Base-by-base conservation (phyloP, 2,329 filamentous ascomycete species). In the Epichloe elymi region DNA sequence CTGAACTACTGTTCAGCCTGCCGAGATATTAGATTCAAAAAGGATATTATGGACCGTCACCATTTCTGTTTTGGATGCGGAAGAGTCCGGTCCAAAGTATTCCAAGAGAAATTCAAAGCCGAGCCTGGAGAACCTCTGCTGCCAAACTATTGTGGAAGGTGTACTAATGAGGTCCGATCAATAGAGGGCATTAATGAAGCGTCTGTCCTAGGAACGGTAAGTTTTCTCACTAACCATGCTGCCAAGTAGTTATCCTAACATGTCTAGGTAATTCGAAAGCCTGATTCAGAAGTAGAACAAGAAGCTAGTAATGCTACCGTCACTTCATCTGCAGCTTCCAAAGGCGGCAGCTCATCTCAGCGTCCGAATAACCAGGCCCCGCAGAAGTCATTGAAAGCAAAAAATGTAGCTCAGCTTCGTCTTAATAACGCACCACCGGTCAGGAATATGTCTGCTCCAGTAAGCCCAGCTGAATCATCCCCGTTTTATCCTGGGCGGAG, bases 61-160 rank as follows among this genome's bases (percentile, higher is more conserved):
- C 71, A 72, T 49, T 67, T 74, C 19, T 77, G 74, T 58, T 69
- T 58, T n/a, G 55, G 61, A 11, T 63, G 61, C 41, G 61, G 61
- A 6, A 53, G 55, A 20, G 60, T 54, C 3, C 51, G 61, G 39
- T 63, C 61, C 14, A 61, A 56, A 35, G 45, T 41, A 4, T 63
- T 61, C 46, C 60, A 63, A 5, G 50, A 54, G 4, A 50, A 46
- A n/a, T 51, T 62, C 20, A 41, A 49, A 46, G 15, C 55, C 11
- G 44, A 54, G 2, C 53, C 58, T 19, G 65, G 62, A 7, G 56
- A 60, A 20, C 51, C 58, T 2, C 53, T 67, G 15, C 50, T 63
- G 8, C 60, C 58, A 14, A 69, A 68, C 44, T 68, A 68, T 48
- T 69, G 66, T 45, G 51, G 49, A 17, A 53, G 43, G 12, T 69